These are phyloP conservation scores for Dianthus caryophyllus DNA, from an alignment of 148 eudicot species.

Conservation along the genomic window DNA sequence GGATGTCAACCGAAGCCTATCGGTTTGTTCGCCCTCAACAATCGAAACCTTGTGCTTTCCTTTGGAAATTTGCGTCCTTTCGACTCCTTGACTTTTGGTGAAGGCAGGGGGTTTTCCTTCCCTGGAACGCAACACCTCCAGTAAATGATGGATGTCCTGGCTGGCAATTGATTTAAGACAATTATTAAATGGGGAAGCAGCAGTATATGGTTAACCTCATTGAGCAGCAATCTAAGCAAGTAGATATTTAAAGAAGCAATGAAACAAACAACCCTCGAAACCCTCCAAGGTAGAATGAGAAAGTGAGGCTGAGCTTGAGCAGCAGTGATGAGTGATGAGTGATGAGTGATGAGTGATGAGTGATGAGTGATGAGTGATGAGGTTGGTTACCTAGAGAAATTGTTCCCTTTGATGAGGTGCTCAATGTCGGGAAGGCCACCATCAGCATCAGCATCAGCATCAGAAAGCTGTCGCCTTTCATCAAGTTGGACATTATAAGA, in stretches of 20 bases:
- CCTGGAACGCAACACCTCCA: conserved; percentile 66
- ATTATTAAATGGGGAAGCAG: conserved; percentile 2
- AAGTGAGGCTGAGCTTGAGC: too few species aligned
- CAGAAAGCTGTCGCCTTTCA: conserved; percentile 21
- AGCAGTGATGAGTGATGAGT: too few species aligned
- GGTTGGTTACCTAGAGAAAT: conserved; percentile 58
- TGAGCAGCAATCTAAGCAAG: background rate
- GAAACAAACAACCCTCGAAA: background rate
- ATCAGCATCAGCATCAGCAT: too few species aligned
- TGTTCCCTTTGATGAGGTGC: conserved; percentile 62
- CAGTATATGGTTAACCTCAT: background rate
- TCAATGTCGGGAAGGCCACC: conserved; percentile 55
- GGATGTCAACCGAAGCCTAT: conserved; percentile 32
- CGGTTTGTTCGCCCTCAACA: conserved; percentile 29
- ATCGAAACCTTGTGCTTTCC: conserved; percentile 29
- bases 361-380: too few species aligned
- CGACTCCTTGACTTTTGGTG: conserved; percentile 27
- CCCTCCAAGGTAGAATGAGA: too few species aligned
- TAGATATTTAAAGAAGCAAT: too few species aligned
- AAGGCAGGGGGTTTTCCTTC: conserved; percentile 25
- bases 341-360: too few species aligned
- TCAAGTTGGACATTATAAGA: conserved; percentile 28
- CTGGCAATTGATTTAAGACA: conserved; percentile 37
- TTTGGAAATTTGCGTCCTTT: conserved; percentile 25
- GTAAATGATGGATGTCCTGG: conserved; percentile 63